Base-by-base conservation (phyloP, 495 filamentous ascomycete species). In the Podospora fimiseda region DNA sequence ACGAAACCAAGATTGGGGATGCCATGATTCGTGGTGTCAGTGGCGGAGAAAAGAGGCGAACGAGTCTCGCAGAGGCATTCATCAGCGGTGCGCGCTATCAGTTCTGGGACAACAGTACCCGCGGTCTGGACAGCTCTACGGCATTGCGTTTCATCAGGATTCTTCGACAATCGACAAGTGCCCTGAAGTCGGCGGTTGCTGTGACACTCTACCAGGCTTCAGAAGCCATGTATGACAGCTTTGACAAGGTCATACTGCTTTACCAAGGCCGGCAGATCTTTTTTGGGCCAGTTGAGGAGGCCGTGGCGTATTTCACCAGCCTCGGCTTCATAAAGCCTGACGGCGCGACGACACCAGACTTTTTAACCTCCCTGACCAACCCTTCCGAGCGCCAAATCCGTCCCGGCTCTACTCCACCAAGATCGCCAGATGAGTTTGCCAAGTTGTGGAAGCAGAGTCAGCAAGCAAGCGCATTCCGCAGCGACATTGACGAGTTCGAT, bases 201-300 rank as follows among this genome's bases (percentile, higher is more conserved):
- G 85, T 88, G 30, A 89, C 86, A 1, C 68, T 92, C 1, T 92
- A 92, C 68, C 88, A 92, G 63, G 87, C 87, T 0, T 82, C 85
- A 37, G 80, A 92, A 63, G 83, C 76, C 21, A 88, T 89, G 52
- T 91, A 89, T 60, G 75, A 89, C 55, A 70, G 84, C 13, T 86
- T 91, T 79, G 80, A 86, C 61, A 85, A 85, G 52, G 80, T 81
- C 1, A 66, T 71, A 2, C 69, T 88, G 3, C 64, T 89, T 0
- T 82, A 86, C 53, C 74, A 83, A 54, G 85, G 84, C 2, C 67
- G 79, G 6, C 70, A 85, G 59, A 80, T 87, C 27, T 88, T 78
- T 65, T 86, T 81, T 47, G 84, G 85, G 0, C 75, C 74, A 0
- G 71, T 70, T 8, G 62, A 69, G 5, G 55, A 71, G 13, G 84